Evolutionary conservation across 345 rosid genomes (phyloP).

Genomic region (Murraya paniculata): DNA sequence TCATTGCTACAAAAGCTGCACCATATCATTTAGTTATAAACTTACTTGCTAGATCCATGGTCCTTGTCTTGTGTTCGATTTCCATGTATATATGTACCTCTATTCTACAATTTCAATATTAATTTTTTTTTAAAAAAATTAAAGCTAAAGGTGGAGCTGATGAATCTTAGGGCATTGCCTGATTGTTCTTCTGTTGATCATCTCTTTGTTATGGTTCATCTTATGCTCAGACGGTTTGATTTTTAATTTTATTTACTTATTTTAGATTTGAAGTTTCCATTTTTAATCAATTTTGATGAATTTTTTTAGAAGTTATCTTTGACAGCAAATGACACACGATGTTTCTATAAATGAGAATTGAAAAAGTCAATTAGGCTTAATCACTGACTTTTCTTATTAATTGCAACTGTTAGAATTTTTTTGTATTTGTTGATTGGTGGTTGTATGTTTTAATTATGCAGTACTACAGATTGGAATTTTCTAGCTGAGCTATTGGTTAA

Average conservation of each 20-base stretch:
- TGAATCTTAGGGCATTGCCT: not conserved
- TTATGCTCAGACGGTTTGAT: constrained; percentile 78
- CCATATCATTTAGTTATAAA: no score
- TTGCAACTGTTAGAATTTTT: not conserved
- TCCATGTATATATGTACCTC: no score
- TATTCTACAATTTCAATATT: no score
- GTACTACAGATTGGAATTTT: constrained; percentile 83
- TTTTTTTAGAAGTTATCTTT: not conserved
- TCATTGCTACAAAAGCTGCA: no score
- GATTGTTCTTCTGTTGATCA: constrained; percentile 76
- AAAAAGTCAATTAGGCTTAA: not conserved
- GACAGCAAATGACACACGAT: not conserved
- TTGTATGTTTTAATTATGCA: constrained; percentile 30
- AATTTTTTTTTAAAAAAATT: no score
- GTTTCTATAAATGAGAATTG: not conserved
- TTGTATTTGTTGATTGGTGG: not conserved
- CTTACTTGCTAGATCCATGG: no score
- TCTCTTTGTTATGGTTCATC: constrained; percentile 92
- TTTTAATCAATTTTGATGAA: not conserved
- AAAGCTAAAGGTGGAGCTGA: no score
- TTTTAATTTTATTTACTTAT: not conserved
- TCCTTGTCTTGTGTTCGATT: no score
- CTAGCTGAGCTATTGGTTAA: constrained; percentile 84
- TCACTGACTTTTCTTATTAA: not conserved
- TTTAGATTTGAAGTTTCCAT: not conserved